A percentile compares a stretch with the other conserved stretches of the same genome.
Conservation (phyloP, 148 eudicot species). For the Euryodendron excelsum region DNA sequence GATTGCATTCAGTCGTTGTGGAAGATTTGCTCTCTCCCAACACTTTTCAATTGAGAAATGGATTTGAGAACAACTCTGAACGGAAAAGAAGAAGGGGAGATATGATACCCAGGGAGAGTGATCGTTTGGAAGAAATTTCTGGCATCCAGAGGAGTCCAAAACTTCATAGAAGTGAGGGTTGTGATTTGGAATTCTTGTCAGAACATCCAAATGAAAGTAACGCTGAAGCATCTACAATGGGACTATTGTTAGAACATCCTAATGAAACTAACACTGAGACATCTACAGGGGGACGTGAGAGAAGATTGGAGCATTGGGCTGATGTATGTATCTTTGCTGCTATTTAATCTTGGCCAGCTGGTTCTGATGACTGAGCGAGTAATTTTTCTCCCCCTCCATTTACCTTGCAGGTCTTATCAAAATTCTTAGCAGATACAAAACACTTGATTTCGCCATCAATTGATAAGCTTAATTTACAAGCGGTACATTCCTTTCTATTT, state of each 20-base stretch:
- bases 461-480: slow-evolving; percentile 42
- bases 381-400: slow-evolving; percentile 11
- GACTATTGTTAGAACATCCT: slow-evolving; percentile 13
- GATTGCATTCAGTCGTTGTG: slow-evolving; percentile 17
- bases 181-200: slow-evolving; percentile 21
- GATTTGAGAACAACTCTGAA: slow-evolving; percentile 24
- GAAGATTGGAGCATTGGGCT: slow-evolving; percentile 34
- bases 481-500: slow-evolving; percentile 42
- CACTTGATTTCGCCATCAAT: slow-evolving; percentile 41
- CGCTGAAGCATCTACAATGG: slow-evolving; percentile 21
- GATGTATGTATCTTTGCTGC: slow-evolving; percentile 52
- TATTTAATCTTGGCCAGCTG: slow-evolving; percentile 14
- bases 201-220: slow-evolving; percentile 17
- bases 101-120: slow-evolving; percentile 29
- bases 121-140: slow-evolving; percentile 29
- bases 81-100: slow-evolving; percentile 50
- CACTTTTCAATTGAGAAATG: slow-evolving; percentile 26
- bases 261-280: slow-evolving; percentile 21
- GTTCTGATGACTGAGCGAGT: neutral
- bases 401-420: slow-evolving; percentile 54
- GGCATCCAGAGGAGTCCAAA: slow-evolving; percentile 37
- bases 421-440: slow-evolving; percentile 35
- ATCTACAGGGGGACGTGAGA: slow-evolving; percentile 27
- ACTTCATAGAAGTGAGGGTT: slow-evolving; percentile 31
- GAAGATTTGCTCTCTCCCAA: slow-evolving; percentile 30